Evolutionary conservation across 192 early-diverging fungal species (phyloP).

Genomic region (Coemansia sp.): DNA sequence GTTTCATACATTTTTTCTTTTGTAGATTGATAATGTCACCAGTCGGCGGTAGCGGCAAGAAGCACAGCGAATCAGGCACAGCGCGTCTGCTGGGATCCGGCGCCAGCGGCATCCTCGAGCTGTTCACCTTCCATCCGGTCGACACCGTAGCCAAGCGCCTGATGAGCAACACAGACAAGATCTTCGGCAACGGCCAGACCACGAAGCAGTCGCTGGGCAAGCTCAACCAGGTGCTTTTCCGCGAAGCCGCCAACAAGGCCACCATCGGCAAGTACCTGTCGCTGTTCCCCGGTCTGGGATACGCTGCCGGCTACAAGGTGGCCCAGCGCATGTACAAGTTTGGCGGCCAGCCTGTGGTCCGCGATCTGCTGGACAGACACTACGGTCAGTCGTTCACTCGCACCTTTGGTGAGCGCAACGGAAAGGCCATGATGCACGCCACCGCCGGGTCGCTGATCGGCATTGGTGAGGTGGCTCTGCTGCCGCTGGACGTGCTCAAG

Average conservation of each 20-base stretch:
- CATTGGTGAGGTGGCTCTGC: constrained; percentile 94
- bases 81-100: constrained; percentile 90
- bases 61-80: constrained; percentile 80
- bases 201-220: constrained; percentile 64
- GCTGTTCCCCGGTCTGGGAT: constrained; percentile 96
- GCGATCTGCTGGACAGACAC: constrained; percentile 86
- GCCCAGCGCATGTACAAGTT: constrained; percentile 98
- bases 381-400: constrained; percentile 73
- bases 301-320: constrained; percentile 98
- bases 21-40: constrained; percentile 40
- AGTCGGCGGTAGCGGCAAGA: constrained; percentile 55
- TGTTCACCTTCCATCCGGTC: constrained; percentile 96
- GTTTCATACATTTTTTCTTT: background rate
- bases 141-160: constrained; percentile 98
- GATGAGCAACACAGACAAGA: constrained; percentile 87
- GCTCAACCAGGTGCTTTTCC: constrained; percentile 89
- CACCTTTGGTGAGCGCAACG: constrained; percentile 89
- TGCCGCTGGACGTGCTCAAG: constrained; percentile 97
- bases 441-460: constrained; percentile 96
- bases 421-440: constrained; percentile 96
- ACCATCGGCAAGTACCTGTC: constrained; percentile 85
- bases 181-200: constrained; percentile 70
- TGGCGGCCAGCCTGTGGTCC: constrained; percentile 94
- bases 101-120: constrained; percentile 90
- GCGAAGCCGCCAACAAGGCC: constrained; percentile 74